phyloP scores from a whole-genome alignment of 169 alveolate species.

The Plasmodium ovale region DNA sequence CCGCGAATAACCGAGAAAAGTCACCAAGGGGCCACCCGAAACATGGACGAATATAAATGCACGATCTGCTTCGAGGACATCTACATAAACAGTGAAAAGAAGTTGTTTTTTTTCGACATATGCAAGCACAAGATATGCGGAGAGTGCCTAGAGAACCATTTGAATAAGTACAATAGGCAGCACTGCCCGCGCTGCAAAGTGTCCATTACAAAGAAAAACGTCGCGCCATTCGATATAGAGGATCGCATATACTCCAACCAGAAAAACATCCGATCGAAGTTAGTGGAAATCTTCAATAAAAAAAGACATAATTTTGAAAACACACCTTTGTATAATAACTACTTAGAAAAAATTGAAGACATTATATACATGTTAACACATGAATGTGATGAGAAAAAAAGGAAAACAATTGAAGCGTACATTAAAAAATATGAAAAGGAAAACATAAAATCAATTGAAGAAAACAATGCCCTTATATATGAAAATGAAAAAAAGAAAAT shows the following conservation, averaged over 20 bases:
- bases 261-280: conserved; percentile 44
- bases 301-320: conserved; percentile 82
- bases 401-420: conserved; percentile 80
- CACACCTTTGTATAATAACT: conserved; percentile 84
- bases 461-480: conserved; percentile 78
- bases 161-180: conserved; percentile 47
- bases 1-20: no score
- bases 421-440: conserved; percentile 81
- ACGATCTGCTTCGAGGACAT: conserved; percentile 49
- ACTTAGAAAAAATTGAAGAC: conserved; percentile 82
- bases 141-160: conserved; percentile 60
- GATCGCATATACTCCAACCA: conserved; percentile 56
- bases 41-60: conserved; percentile 73
- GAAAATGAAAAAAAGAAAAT: conserved; percentile 82
- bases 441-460: conserved; percentile 78
- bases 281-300: conserved; percentile 80
- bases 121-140: conserved; percentile 73
- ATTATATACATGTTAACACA: conserved; percentile 54
- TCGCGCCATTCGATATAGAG: conserved; percentile 49
- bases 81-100: conserved; percentile 52
- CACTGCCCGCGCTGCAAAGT: conserved; percentile 73
- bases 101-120: conserved; percentile 42
- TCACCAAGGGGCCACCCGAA: no score
- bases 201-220: conserved; percentile 37
- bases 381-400: conserved; percentile 77